Base-by-base conservation (phyloP, 108 stramenopile genomes). In the Cylindrotheca closterium region DNA sequence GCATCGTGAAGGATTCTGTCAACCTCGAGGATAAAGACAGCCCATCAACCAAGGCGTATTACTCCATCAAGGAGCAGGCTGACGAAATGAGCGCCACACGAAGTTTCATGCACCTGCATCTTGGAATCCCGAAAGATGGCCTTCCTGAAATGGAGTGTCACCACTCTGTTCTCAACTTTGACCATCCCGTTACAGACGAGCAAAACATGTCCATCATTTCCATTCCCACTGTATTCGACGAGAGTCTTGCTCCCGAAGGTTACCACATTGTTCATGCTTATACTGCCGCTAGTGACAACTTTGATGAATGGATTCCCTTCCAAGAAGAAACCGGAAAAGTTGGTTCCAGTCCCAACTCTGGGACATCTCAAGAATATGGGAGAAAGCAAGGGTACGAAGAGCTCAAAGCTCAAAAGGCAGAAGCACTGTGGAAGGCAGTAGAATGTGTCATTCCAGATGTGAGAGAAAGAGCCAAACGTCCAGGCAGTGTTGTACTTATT, bases 211-310 rank as follows among this genome's bases (percentile, higher is more conserved):
- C 85, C 30, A 89, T 95, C 62, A 79, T 92, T 18, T 88, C 85
- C 3, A 91, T 92, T 47, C 89, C 89, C n/a, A 82, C 92, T 2
- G 70, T 94, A 10, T 92, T 95, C 51, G 96, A 96, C 65, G 75
- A 87, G 2, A 60, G 72, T 4, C 63, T 96, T 30, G 93, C 94
- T 7, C 96, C 96, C 17, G 81, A 85, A 7, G 94, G 96, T 3
- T 87, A 90, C 37, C 96, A 96, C 64, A 72, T 93, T 8, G 71
- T 95, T 0, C 96, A 96, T 64, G 92, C 89, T 12, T 95, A 95
- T 60, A 82, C 91, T 0, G 92, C 96, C 3, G 96, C 89, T 4
- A 84, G 81, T 47, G 94, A 95, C 50, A 70, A 71, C 55, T 96
- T 89, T 64, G 74, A 77, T 17, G 77, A 72, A 5, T 96, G 91